Conservation (phyloP, 768 basidiomycete genomes). For the Pisolithus albus region DNA sequence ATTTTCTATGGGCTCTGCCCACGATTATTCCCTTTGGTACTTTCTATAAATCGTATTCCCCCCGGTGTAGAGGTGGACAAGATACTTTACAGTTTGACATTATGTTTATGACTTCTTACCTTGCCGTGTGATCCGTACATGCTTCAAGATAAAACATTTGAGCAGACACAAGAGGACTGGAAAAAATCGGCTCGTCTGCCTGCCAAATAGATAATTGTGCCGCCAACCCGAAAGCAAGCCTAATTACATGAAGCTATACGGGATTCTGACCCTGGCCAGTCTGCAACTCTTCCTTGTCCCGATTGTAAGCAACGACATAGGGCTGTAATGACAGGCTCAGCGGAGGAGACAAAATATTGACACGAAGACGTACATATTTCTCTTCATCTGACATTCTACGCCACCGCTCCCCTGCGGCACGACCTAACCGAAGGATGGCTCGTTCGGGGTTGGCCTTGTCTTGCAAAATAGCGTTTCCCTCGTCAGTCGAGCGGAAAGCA, state of each 20-base stretch:
- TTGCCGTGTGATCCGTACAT: no score
- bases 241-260: neutral
- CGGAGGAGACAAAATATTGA: neutral
- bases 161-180: neutral
- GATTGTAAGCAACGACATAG: constrained; percentile 4
- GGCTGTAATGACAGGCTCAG: neutral
- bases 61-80: neutral
- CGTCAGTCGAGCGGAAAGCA: constrained; percentile 13
- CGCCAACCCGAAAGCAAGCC: neutral
- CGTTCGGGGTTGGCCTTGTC: constrained; percentile 2
- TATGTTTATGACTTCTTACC: neutral
- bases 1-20: constrained; percentile 13
- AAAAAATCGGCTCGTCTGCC: no score
- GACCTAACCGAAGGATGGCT: neutral
- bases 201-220: no score
- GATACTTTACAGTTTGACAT: neutral
- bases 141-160: no score
- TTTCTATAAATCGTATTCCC: constrained; percentile 1
- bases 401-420: constrained; percentile 24
- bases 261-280: neutral
- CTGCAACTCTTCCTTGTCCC: neutral
- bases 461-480: constrained; percentile 11
- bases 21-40: constrained; percentile 4
- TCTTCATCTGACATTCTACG: constrained; percentile 25
- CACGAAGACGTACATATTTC: constrained; percentile 20